These are phyloP conservation scores for Solanum lignicaule DNA, from an alignment of 257 asterid species.

Conservation along the genomic window DNA sequence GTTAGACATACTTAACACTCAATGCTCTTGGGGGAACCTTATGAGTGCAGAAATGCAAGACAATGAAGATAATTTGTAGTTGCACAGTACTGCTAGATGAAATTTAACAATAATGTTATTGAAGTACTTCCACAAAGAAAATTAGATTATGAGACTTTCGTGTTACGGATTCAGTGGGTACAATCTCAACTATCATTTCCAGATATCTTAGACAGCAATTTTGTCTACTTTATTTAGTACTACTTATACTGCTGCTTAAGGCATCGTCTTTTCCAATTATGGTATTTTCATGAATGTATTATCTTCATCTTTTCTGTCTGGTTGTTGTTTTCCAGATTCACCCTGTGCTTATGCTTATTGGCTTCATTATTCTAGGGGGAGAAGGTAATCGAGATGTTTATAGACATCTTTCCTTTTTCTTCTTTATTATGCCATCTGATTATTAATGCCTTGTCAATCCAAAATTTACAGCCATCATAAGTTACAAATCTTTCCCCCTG, in stretches of 20 bases:
- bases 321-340: conserved; percentile 48
- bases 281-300: neutral
- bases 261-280: neutral
- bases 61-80: neutral
- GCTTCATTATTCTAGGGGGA: conserved; percentile 72
- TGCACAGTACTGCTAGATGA: neutral
- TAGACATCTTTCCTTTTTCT: neutral
- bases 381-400: conserved; percentile 48
- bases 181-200: neutral
- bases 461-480: conserved; percentile 69
- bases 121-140: neutral
- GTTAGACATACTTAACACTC: neutral
- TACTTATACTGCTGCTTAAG: neutral
- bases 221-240: neutral
- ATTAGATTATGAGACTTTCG: neutral
- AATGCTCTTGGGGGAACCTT: neutral
- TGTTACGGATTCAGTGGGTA: neutral
- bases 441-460: neutral
- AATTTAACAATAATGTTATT: neutral
- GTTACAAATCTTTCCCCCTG: conserved; percentile 74
- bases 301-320: conserved; percentile 5
- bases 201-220: neutral
- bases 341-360: conserved; percentile 88
- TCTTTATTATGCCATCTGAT: neutral
- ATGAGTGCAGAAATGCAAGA: neutral